Evolutionary conservation across 768 basidiomycete genomes (phyloP), one percentile per base, ranked within the genome.

Genomic region (Podaxis carcinomalis): DNA sequence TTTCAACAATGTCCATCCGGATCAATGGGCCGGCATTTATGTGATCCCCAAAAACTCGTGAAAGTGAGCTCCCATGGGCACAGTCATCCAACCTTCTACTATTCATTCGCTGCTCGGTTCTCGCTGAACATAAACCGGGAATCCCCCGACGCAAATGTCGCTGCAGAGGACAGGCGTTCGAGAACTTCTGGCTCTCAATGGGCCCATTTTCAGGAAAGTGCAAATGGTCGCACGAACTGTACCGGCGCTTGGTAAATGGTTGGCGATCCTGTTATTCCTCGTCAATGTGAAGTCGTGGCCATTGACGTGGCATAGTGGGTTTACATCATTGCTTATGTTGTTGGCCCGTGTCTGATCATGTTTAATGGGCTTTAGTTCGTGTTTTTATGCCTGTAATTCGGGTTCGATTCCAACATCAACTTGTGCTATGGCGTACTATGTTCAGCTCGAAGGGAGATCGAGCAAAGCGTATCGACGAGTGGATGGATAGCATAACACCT

Each of bases 301-400:
- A 1, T 67, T 88, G 21, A 75, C 76, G 28, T 91, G 89, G 88
- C 89, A 90, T 66, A 65, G 89, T 90, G 67, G 68, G 88, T 80
- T 80, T 54, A 5, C 5, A 49, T 47, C 44, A 10, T 1, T 37
- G 23, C 2, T 49, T 11, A 28, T 35, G 50, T 44, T 56, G 27
- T 42, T 25, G 25, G 4, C 36, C 23, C 28, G 13, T 37, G 25
- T 52, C 40, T 53, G 13, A 28, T 60, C 11, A 23, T 52, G 23
- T 62, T 32, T 58, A 19, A 52, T 65, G 19, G 56, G 6, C 23
- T 61, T 14, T 19, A 65, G 86, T 82, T 42, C 82, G 83, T 5
- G 79, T 87, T 2, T 83, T 86, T 67, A 73, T 76, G 63, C 83
- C 81, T 11, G 76, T 82, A 7, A 61, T 82, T 42, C 52, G 44